Evolutionary conservation across 495 filamentous ascomycete genomes (phyloP).

Genomic region (Viridothelium virens): DNA sequence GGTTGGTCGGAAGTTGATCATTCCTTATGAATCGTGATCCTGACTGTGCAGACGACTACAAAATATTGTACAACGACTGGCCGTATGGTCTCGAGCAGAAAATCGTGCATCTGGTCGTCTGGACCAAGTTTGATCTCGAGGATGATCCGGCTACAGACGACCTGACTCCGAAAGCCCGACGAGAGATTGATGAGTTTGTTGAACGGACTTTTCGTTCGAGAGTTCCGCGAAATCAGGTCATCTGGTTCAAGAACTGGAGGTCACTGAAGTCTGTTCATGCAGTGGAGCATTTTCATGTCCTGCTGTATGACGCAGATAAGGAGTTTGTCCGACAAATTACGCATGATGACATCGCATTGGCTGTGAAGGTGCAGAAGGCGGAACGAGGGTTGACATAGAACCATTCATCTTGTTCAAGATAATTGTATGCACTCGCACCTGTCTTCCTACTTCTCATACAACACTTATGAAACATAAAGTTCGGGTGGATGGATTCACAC

Average conservation of each 20-base stretch:
- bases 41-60: slow-evolving; percentile 52
- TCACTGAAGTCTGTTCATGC: slow-evolving; percentile 70
- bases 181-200: slow-evolving; percentile 62
- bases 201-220: slow-evolving; percentile 48
- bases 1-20: slow-evolving; percentile 32
- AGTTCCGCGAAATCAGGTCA: slow-evolving; percentile 45
- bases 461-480: too few species aligned
- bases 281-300: slow-evolving; percentile 94
- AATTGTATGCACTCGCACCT: too few species aligned
- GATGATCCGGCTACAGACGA: slow-evolving; percentile 57
- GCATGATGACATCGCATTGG: slow-evolving; percentile 57
- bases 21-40: not conserved
- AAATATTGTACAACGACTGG: slow-evolving; percentile 82
- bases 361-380: slow-evolving; percentile 20
- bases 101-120: slow-evolving; percentile 78
- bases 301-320: slow-evolving; percentile 67
- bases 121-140: slow-evolving; percentile 81
- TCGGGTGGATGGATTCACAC: too few species aligned
- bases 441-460: too few species aligned
- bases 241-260: slow-evolving; percentile 90
- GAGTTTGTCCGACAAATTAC: slow-evolving; percentile 66
- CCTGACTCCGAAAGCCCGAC: slow-evolving; percentile 53
- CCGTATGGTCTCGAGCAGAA: slow-evolving; percentile 70
- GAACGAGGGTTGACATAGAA: not conserved
- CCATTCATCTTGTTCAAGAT: not conserved